Percentiles rank a stretch among this genome's conserved stretches.
These are phyloP conservation scores for Raphanus sativus DNA, from an alignment of 345 rosid genomes.

Conservation along the genomic window DNA sequence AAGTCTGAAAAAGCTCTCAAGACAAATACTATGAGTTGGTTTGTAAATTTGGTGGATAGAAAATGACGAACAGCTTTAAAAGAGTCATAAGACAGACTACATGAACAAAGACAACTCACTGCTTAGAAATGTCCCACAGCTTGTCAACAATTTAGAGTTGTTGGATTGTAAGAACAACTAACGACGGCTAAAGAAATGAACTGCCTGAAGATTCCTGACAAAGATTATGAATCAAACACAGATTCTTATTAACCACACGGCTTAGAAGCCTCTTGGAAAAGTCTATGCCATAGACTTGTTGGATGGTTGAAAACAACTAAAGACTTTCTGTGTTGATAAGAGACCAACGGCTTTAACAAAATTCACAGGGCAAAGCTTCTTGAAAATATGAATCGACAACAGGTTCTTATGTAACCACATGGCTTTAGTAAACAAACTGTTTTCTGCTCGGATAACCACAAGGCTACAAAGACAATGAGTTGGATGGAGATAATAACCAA, in stretches of 20 bases:
- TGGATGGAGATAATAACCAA: neutral
- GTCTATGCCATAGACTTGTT: too few relatives aligned
- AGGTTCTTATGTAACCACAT: too few relatives aligned
- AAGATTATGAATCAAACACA: too few relatives aligned
- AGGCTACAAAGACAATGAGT: neutral
- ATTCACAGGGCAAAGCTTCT: too few relatives aligned
- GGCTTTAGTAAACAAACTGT: too few relatives aligned
- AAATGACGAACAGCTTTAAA: neutral
- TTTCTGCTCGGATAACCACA: neutral
- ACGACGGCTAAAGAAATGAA: neutral
- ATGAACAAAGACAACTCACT: neutral
- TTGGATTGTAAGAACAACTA: neutral
- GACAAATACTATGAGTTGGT: neutral
- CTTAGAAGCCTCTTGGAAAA: too few relatives aligned
- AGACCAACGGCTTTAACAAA: too few relatives aligned
- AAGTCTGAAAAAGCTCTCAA: neutral
- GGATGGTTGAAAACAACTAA: too few relatives aligned
- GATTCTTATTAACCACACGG: too few relatives aligned
- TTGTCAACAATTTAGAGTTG: neutral
- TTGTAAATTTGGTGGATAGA: neutral
- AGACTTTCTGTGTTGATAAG: too few relatives aligned
- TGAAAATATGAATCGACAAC: too few relatives aligned
- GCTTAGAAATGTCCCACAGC: neutral
- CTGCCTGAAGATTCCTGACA: neutral
- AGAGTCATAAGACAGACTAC: neutral